Conservation (phyloP, 2,329 filamentous ascomycete genomes). For the Botrytis hyacinthi region DNA sequence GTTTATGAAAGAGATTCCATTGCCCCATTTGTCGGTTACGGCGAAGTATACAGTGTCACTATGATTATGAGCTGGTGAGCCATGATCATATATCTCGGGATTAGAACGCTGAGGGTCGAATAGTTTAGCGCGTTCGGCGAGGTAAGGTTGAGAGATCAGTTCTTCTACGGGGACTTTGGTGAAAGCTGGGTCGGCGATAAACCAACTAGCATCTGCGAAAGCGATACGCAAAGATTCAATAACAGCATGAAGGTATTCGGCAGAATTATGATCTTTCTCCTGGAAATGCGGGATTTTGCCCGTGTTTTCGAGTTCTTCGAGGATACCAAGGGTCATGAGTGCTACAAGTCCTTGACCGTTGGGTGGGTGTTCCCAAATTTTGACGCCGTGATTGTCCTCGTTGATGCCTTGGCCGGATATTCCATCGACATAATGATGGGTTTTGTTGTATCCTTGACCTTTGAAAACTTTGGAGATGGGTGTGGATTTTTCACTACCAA, state of each 20-base stretch:
- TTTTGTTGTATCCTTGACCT: slow-evolving; percentile 58
- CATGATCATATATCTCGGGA: slow-evolving; percentile 59
- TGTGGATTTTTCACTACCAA: slow-evolving; percentile 75
- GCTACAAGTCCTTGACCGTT: slow-evolving; percentile 96
- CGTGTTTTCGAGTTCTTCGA: slow-evolving; percentile 77
- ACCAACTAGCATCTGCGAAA: slow-evolving; percentile 90
- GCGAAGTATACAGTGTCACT: slow-evolving; percentile 95
- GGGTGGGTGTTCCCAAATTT: slow-evolving; percentile 95
- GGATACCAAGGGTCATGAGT: slow-evolving; percentile 87
- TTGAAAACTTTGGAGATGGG: slow-evolving; percentile 79
- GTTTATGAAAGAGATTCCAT: slow-evolving; percentile 96
- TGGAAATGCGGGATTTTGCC: slow-evolving; percentile 72
- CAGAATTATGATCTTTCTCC: slow-evolving; percentile 73
- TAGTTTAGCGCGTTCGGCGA: slow-evolving; percentile 64
- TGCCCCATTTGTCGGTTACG: slow-evolving; percentile 76
- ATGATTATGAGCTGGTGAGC: slow-evolving; percentile 79
- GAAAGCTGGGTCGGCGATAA: slow-evolving; percentile 78
- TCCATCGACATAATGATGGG: slow-evolving; percentile 46
- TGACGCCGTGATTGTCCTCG: slow-evolving; percentile 55
- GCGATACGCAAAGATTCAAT: slow-evolving; percentile 86
- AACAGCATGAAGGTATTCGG: slow-evolving; percentile 78
- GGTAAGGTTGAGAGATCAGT: slow-evolving; percentile 71
- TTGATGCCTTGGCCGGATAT: slow-evolving; percentile 41
- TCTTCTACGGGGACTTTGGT: slow-evolving; percentile 65
- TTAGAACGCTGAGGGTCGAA: slow-evolving; percentile 61